A percentile compares a stretch with the other conserved stretches of the same genome.
Evolutionary conservation across 345 rosid genomes (phyloP).

Genomic region (Boechera divaricarpa): DNA sequence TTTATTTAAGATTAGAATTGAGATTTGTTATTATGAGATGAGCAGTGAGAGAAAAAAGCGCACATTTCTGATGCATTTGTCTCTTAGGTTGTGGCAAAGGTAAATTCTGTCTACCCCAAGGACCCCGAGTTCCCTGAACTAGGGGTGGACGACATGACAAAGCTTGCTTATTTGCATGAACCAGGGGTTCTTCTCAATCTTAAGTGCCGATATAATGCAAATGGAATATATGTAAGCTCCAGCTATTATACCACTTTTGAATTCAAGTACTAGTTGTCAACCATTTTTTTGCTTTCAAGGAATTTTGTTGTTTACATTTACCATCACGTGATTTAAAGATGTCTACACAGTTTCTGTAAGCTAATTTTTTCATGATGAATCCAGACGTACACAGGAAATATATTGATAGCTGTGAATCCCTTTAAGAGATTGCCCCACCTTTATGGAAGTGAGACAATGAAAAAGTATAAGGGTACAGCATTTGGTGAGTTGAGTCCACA

Average conservation of each 20-base stretch:
- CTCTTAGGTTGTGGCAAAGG: slow-evolving; percentile 71
- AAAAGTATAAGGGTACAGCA: slow-evolving; percentile 80
- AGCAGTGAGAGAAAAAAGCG: neutral
- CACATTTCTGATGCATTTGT: slow-evolving; percentile 23
- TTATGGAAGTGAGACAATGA: slow-evolving; percentile 80
- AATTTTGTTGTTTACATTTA: neutral
- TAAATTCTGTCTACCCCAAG: slow-evolving; percentile 64
- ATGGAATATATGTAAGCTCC: slow-evolving; percentile 90
- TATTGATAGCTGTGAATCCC: slow-evolving; percentile 97
- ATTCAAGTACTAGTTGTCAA: slow-evolving; percentile 12
- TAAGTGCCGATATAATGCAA: slow-evolving; percentile 69
- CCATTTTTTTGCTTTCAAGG: neutral
- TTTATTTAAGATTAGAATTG: neutral
- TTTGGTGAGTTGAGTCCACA: slow-evolving; percentile 95
- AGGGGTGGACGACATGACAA: slow-evolving; percentile 98
- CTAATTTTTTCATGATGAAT: slow-evolving; percentile 19
- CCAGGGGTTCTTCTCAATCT: slow-evolving; percentile 96
- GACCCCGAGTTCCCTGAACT: slow-evolving; percentile 87
- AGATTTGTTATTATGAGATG: slow-evolving; percentile 5
- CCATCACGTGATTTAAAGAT: neutral
- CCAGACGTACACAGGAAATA: slow-evolving; percentile 96
- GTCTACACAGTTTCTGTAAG: neutral
- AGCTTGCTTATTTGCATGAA: slow-evolving; percentile 93
- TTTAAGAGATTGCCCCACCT: slow-evolving; percentile 85
- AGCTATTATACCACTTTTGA: slow-evolving; percentile 6